phyloP scores from a whole-genome alignment of 164 flowering plant species.

The Chimonanthus salicifolius region DNA sequence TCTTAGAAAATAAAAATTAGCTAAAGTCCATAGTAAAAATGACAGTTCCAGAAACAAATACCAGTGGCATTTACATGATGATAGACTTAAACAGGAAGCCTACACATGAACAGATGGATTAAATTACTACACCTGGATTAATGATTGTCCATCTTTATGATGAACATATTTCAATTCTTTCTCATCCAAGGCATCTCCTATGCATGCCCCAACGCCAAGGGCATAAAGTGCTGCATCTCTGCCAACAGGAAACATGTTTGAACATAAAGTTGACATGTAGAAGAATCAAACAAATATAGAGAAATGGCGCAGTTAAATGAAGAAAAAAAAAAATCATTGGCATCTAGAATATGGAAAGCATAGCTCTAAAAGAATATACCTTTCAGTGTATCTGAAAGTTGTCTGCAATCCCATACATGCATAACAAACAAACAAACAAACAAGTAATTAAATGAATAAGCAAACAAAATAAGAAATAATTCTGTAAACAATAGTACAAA shows the following conservation, averaged over 20 bases:
- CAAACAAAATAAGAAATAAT: not conserved
- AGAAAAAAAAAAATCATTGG: not conserved
- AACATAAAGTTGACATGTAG: not conserved
- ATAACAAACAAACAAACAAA: not conserved
- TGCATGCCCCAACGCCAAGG: slow-evolving; percentile 88
- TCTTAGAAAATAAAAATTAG: no score
- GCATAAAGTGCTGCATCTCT: slow-evolving; percentile 92
- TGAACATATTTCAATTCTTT: slow-evolving; percentile 86
- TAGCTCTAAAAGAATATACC: slow-evolving; percentile 29
- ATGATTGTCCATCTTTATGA: slow-evolving; percentile 65
- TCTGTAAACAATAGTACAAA: not conserved
- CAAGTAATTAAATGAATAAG: not conserved
- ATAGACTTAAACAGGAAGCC: no score
- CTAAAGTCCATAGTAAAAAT: no score
- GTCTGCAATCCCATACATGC: slow-evolving; percentile 29
- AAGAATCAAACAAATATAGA: not conserved
- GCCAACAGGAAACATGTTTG: slow-evolving; percentile 1
- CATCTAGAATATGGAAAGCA: not conserved
- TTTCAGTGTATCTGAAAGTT: slow-evolving; percentile 48
- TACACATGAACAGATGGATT: not conserved
- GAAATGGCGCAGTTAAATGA: not conserved
- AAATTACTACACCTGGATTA: slow-evolving; percentile 44
- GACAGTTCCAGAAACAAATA: not conserved
- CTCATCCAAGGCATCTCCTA: slow-evolving; percentile 58
- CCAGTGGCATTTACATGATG: not conserved